These are phyloP conservation scores for peach (Prunus persica) DNA, from an alignment of 306 rosid genomes.

Conservation along the genomic window DNA sequence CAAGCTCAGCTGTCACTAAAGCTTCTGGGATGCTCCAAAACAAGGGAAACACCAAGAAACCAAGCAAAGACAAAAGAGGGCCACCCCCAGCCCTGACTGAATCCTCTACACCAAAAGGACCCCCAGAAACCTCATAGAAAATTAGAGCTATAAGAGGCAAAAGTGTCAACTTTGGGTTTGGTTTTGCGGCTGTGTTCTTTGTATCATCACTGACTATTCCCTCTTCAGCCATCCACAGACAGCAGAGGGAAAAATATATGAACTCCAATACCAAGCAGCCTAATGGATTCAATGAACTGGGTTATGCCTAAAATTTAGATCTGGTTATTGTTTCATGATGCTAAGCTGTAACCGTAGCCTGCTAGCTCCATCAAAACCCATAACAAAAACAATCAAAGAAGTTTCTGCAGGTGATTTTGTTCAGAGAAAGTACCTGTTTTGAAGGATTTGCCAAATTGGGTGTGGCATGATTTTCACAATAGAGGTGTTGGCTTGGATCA, in stretches of 20 bases:
- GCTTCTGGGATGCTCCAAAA: slow-evolving; percentile 94
- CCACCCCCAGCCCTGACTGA: slow-evolving; percentile 79
- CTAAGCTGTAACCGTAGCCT: background rate
- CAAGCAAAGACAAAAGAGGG: slow-evolving; percentile 69
- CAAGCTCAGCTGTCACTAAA: slow-evolving; percentile 82
- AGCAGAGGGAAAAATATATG: background rate
- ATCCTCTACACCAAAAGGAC: slow-evolving; percentile 90
- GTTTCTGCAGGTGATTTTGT: background rate
- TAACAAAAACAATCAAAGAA: background rate
- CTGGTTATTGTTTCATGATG: background rate
- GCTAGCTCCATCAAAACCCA: background rate
- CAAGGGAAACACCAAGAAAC: slow-evolving; percentile 71
- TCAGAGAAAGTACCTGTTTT: slow-evolving; percentile 4
- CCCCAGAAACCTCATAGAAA: slow-evolving; percentile 92
- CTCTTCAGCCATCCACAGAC: slow-evolving; percentile 46
- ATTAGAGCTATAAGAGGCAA: slow-evolving; percentile 83
- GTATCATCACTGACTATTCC: slow-evolving; percentile 39
- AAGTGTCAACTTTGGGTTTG: slow-evolving; percentile 60
- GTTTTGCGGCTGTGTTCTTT: slow-evolving; percentile 21
- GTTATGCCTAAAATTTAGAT: slow-evolving; percentile 11
- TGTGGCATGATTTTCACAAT: background rate
- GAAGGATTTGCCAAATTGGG: background rate
- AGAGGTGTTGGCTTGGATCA: slow-evolving; percentile 1
- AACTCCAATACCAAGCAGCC: background rate
- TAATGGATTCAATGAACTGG: slow-evolving; percentile 7